Evolutionary conservation across 495 filamentous ascomycete genomes (phyloP).

Genomic region (Trichodelitschia bisporula): DNA sequence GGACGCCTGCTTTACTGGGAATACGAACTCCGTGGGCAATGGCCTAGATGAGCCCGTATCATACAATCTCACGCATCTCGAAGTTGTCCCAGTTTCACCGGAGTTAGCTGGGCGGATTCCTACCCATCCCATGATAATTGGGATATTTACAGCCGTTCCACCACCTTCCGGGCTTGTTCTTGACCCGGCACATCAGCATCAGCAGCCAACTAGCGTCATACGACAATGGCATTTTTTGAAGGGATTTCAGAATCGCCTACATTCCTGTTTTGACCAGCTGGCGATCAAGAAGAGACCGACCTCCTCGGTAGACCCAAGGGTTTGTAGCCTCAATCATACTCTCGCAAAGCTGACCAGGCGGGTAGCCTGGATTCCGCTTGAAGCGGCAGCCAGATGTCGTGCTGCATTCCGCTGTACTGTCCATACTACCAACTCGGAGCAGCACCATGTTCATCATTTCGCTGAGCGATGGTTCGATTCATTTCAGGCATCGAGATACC

Average conservation of each 20-base stretch:
- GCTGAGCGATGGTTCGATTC: constrained; percentile 51
- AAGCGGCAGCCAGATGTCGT: no score
- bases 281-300: constrained; percentile 25
- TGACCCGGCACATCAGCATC: no score
- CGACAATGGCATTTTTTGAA: constrained; percentile 65
- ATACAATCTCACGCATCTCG: constrained; percentile 11
- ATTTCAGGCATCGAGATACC: constrained; percentile 49
- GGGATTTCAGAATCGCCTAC: constrained; percentile 29
- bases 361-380: no score
- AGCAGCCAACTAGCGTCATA: no score
- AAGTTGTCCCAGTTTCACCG: constrained; percentile 13
- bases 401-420: constrained; percentile 30
- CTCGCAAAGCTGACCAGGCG: no score
- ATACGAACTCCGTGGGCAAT: constrained; percentile 3
- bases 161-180: constrained; percentile 19
- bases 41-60: constrained; percentile 1
- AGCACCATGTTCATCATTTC: constrained; percentile 41
- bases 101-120: no score
- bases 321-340: no score
- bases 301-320: no score
- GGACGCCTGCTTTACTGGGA: constrained; percentile 7
- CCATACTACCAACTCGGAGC: constrained; percentile 35
- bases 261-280: constrained; percentile 48
- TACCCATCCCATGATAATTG: constrained; percentile 36
- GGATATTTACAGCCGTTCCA: constrained; percentile 40